These are phyloP conservation scores for Fusarium guadeloupense DNA, from an alignment of 2,329 filamentous ascomycete species.

Conservation along the genomic window DNA sequence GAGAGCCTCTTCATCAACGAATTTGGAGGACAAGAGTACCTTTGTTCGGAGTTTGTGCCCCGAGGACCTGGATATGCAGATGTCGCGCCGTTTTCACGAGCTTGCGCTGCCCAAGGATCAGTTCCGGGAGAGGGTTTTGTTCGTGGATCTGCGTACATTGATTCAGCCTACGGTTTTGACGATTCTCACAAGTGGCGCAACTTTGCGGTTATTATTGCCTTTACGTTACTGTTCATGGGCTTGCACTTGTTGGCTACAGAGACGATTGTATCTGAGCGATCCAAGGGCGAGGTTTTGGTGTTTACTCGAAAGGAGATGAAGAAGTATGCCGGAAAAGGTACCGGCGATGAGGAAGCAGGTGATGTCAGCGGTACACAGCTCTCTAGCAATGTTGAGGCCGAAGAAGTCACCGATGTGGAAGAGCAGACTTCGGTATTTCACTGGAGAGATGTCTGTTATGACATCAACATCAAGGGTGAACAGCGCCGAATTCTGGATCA, in stretches of 20 bases:
- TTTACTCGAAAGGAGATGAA: constrained; percentile 37
- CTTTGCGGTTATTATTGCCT: constrained; percentile 33
- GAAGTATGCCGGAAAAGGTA: constrained; percentile 60
- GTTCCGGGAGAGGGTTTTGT: constrained; percentile 29
- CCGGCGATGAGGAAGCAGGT: constrained; percentile 10
- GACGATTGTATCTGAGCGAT: constrained; percentile 32
- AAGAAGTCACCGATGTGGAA: constrained; percentile 26
- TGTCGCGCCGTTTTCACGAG: constrained; percentile 7
- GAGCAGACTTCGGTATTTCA: constrained; percentile 63
- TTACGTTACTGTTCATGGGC: constrained; percentile 33
- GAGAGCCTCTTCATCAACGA: constrained; percentile 73
- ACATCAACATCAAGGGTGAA: constrained; percentile 74
- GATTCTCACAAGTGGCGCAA: constrained; percentile 37
- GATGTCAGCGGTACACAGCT: constrained; percentile 46
- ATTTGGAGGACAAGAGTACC: constrained; percentile 58
- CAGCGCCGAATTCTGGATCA: constrained; percentile 71
- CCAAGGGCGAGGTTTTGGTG: constrained; percentile 37
- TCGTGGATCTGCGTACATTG: constrained; percentile 23
- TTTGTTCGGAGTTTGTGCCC: constrained; percentile 55
- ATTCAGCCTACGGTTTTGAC: constrained; percentile 21
- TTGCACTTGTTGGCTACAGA: constrained; percentile 32
- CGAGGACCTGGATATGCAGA: constrained; percentile 31
- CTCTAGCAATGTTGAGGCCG: constrained; percentile 65
- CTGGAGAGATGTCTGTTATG: constrained; percentile 76
- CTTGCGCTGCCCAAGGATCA: constrained; percentile 20